Base-by-base conservation (phyloP, 495 filamentous ascomycete species). In the Clavariopsis aquatica region DNA sequence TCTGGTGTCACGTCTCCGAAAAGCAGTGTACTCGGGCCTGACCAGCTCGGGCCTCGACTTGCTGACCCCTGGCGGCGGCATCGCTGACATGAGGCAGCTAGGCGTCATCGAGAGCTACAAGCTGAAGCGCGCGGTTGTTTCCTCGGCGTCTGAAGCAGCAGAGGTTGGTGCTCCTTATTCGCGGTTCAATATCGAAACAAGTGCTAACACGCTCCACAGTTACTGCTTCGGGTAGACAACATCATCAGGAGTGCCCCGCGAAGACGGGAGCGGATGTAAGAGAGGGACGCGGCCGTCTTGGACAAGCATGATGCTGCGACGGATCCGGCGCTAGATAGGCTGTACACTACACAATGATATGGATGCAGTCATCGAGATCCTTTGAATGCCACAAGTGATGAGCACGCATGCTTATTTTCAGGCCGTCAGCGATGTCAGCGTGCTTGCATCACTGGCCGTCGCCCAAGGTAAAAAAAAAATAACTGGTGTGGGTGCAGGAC, bases 61-160 rank as follows among this genome's bases (percentile, higher is more conserved):
- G 65, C 80, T 89, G 76, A 90, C 89, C 0, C 92, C 93, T 4
- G 93, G 93, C 28, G 95, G 95, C 47, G 92, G 92, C 36, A 93
- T 98, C 74, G 84, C 92, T 7, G 93, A 98, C 74, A 98, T 98
- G 94, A 84, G 93, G 47, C 91, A 98, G 71, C 76, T 95, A 57
- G 95, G 94, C 23, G 92, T 98, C n/a, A 89, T 98, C 72, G 94
- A 98, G 79, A 96, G 92, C 72, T 98, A 97, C 81, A 98, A 98
- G 82, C 78, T 98, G 74, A 98, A 98, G 84, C 88, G 87, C 75
- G 94, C 94, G 15, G 94, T 98, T 60, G 94, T 98, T 36, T 91
- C 87, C 24, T 96, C 92, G 59, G 94, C 94, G 13, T 92, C 90
- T 23, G 94, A 98, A 78, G 94, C 94, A 34, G 93, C 94, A 59